Base-by-base conservation (phyloP, 176 grass and related monocot genomes). In the Bromus sterilis region DNA sequence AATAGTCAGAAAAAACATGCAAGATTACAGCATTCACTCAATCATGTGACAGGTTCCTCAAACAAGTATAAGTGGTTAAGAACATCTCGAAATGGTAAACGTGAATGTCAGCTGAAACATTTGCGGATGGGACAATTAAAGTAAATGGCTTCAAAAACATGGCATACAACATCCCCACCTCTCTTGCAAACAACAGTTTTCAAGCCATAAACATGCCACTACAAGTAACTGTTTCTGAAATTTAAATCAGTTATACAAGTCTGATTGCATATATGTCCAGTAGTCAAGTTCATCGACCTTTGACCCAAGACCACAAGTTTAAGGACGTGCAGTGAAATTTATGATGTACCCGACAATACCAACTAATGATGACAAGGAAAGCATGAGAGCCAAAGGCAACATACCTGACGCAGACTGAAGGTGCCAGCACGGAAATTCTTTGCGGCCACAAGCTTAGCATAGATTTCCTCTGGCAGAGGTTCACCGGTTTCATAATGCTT, bases 361-460 rank as follows among this genome's bases (percentile, higher is more conserved):
- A 39, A 70, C 26, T 34, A 32, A 70, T 62, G 41, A 60, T 31
- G 11, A 78, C 11, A 79, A 29, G 35, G 26, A 36, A 49, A 31
- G 37, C n/a, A 70, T 4, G 67, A 29, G 39, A 44, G 24, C 13
- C 24, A 9, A 73, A 57, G 11, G 13, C 28, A 51, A 67, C 32
- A 4, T 24, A 93, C 96, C 96, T 98, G 96, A 39, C 96, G 93
- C 35, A 95, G 82, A 55, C 96, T 95, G 23, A 98, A 82, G 58
- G 93, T 93, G 35, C 96, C 96, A 80, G 96, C 96, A 91, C 96
- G 93, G 80, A 88, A 98, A 79, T 94, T 98, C 90, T 95, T 95
- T 84, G 96, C 96, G 88, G 90, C 91, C 3, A 98, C 90, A 90
- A 95, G 93, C 76, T 94, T 98, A 8, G 16, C 71, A 91, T 91